phyloP scores from a whole-genome alignment of 2,329 filamentous ascomycete genomes.

The Talaromyces sp. region DNA sequence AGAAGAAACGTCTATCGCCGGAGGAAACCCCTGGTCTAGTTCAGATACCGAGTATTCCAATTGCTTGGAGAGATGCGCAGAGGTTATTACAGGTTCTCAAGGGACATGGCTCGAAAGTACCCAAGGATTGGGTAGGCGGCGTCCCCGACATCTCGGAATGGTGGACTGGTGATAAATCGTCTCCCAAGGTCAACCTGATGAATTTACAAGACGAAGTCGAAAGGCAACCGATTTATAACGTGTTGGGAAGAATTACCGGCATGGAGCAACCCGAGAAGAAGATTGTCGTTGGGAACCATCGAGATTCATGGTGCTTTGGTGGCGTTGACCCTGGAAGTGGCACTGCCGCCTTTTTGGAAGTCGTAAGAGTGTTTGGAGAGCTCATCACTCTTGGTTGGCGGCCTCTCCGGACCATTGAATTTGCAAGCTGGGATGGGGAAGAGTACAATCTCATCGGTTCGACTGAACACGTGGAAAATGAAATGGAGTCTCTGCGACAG shows the following conservation, averaged over 20 bases:
- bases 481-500: constrained; percentile 64
- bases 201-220: constrained; percentile 83
- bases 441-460: constrained; percentile 93
- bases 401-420: constrained; percentile 89
- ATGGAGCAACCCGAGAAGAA: constrained; percentile 76
- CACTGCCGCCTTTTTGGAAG: constrained; percentile 84
- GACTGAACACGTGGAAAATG: constrained; percentile 88
- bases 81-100: constrained; percentile 68
- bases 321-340: constrained; percentile 81
- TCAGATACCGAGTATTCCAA: constrained; percentile 80
- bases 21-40: constrained; percentile 67
- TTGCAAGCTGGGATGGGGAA: constrained; percentile 91
- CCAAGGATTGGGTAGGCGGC: constrained; percentile 67
- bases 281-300: constrained; percentile 86
- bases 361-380: constrained; percentile 77
- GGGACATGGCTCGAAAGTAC: constrained; percentile 65
- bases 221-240: constrained; percentile 84
- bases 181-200: constrained; percentile 71
- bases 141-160: constrained; percentile 70
- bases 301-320: constrained; percentile 87
- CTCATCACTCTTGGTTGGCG: constrained; percentile 75
- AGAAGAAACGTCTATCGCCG: constrained; percentile 58
- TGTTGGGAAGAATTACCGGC: constrained; percentile 78
- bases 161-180: constrained; percentile 74
- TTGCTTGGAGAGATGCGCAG: constrained; percentile 86